Base-by-base conservation (phyloP, 129 eudicot species). In the Chrysanthemum lavandulifolium region DNA sequence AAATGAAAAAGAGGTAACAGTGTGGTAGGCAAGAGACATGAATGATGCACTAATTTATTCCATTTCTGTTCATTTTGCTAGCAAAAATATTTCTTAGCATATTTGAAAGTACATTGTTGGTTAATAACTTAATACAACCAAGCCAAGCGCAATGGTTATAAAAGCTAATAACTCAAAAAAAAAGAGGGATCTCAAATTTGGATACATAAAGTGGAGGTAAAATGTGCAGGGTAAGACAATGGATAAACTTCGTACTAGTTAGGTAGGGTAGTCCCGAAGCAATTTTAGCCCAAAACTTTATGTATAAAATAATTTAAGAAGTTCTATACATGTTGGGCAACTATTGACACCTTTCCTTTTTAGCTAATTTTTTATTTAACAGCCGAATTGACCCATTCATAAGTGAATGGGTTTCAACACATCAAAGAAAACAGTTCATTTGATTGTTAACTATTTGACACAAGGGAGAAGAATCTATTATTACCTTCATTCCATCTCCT, bases 401-500 rank as follows among this genome's bases (percentile, higher is more conserved):
- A 40, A 40, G 45, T 40, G 7, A 40, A 6, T 7, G 9, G 45
- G 45, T 40, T 40, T 1, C 2, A 6, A 6, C 25, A 55, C 60
- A 54, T 54, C 25, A 59, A 8, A 59, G 64, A 23, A 16, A 18
- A 21, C 6, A 14, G 40, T 61, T 61, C 13, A 61, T 25, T 14
- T 61, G 45, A 40, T 40, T 40, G 47, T 8, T 10, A 18, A 53
- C 33, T 6, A 25, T 62, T 6, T 62, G 21, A 45, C 47, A 31
- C 18, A 4, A 62, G 47, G 6, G 21, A 62, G 33, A 31, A 29
- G 33, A 13, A 62, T 25, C 16, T 23, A 13, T 13, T 40, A 62
- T 62, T 84, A 94, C 98, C 97, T 90, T 94, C 86, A 90, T 87
- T 56, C 98, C 98, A 73, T 94, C 98, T 61, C 92, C 97, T 74